Evolutionary conservation across 1,284 basidiomycete genomes (phyloP).

Genomic region (Laetiporus sulphureus): DNA sequence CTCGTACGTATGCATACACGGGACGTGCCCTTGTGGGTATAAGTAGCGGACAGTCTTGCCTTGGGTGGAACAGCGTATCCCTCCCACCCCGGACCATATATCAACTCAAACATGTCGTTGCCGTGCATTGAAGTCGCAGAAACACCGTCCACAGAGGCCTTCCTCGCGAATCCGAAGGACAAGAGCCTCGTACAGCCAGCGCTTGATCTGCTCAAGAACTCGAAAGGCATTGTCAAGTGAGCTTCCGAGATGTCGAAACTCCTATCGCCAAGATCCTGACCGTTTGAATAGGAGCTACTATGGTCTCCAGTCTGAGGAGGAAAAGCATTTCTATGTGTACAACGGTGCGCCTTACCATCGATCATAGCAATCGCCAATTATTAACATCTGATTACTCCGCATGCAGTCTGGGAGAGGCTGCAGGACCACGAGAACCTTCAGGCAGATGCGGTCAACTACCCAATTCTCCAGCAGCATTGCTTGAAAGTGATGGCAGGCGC

Average conservation of each 20-base stretch:
- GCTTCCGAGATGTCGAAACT: neutral
- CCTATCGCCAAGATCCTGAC: neutral
- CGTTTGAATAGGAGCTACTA: conserved; percentile 10
- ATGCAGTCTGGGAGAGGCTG: conserved; percentile 16
- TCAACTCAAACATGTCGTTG: too few species aligned
- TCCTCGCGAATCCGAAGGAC: conserved; percentile 9
- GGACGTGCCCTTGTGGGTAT: too few species aligned
- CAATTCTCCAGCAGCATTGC: conserved; percentile 5
- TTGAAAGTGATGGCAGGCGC: conserved; percentile 1
- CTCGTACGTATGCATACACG: too few species aligned
- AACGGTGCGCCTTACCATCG: conserved; percentile 15
- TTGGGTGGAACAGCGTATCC: too few species aligned
- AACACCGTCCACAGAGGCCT: conserved; percentile 7
- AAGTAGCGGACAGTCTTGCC: too few species aligned
- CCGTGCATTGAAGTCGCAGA: conserved; percentile 13
- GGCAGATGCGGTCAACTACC: conserved; percentile 11
- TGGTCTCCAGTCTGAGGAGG: conserved; percentile 16
- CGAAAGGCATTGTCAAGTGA: conserved; percentile 16
- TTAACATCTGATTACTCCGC: too few species aligned
- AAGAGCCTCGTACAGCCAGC: conserved; percentile 2
- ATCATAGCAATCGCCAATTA: too few species aligned
- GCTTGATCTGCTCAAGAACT: conserved; percentile 10
- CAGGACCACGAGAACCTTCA: conserved; percentile 15
- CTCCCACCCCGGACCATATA: too few species aligned
- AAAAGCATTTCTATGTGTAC: conserved; percentile 11